Conservation (phyloP, 768 basidiomycete species). For the Termitomyces titanicus region DNA sequence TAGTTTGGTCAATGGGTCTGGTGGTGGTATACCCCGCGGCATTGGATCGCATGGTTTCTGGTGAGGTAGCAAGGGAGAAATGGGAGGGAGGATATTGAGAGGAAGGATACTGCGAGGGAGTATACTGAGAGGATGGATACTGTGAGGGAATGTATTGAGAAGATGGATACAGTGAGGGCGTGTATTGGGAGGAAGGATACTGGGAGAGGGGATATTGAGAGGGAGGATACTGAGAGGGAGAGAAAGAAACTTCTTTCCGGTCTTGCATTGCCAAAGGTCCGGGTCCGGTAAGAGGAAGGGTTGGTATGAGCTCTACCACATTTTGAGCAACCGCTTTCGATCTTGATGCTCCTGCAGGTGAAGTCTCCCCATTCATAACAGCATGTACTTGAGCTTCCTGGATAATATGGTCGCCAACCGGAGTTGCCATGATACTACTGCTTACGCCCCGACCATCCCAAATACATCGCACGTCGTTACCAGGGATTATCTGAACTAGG, state of each 20-base stretch:
- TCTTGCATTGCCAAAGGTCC: slow-evolving; percentile 11
- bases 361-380: slow-evolving; percentile 68
- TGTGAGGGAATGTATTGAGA: neutral
- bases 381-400: slow-evolving; percentile 86
- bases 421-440: slow-evolving; percentile 63
- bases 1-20: neutral
- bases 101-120: too few species aligned
- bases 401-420: slow-evolving; percentile 52
- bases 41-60: slow-evolving; percentile 7
- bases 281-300: slow-evolving; percentile 63
- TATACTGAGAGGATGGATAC: too few species aligned
- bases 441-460: slow-evolving; percentile 79
- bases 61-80: slow-evolving; percentile 14
- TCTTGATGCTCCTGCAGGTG: slow-evolving; percentile 33
- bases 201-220: neutral
- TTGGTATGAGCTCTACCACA: slow-evolving; percentile 77
- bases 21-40: neutral
- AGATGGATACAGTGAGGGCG: neutral
- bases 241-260: slow-evolving; percentile 3
- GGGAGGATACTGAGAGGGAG: neutral
- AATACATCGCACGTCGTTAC: slow-evolving; percentile 80
- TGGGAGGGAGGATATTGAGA: slow-evolving; percentile 3
- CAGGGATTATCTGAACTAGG: slow-evolving; percentile 81
- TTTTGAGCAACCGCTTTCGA: slow-evolving; percentile 61
- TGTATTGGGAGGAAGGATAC: neutral